Percentiles rank a stretch among this genome's conserved stretches.
Conservation (phyloP, 2,329 filamentous ascomycete genomes). For the Diaporthe batatas region DNA sequence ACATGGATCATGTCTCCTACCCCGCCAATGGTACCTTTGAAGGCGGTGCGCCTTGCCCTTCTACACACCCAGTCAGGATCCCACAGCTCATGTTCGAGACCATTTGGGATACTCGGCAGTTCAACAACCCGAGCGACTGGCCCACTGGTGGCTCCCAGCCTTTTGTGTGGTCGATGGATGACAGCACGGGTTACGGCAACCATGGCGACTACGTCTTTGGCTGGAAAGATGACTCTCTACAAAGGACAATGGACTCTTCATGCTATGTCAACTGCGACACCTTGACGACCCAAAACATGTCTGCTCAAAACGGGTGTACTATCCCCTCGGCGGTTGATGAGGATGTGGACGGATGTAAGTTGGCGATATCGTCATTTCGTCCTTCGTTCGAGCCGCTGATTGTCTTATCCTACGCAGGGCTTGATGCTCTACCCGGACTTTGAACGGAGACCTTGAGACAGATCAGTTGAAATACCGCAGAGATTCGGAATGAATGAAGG, state of each 20-base stretch:
- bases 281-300: conserved; percentile 51
- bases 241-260: conserved; percentile 50
- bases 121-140: conserved; percentile 52
- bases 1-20: conserved; percentile 50
- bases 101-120: conserved; percentile 55
- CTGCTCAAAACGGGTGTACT: conserved; percentile 50
- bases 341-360: conserved; percentile 51
- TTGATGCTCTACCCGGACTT: not conserved
- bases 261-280: conserved; percentile 51
- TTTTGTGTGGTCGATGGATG: conserved; percentile 50
- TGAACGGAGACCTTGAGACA: not conserved
- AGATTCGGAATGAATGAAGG: not conserved
- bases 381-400: not conserved
- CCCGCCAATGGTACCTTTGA: conserved; percentile 42
- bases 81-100: conserved; percentile 59
- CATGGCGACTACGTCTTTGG: conserved; percentile 58
- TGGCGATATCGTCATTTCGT: too few species aligned
- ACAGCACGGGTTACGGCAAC: conserved; percentile 53
- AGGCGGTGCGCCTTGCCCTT: conserved; percentile 46
- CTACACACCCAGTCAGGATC: conserved; percentile 49
- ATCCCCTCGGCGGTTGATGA: conserved; percentile 49
- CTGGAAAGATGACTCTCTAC: conserved; percentile 57
- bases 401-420: not conserved
- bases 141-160: conserved; percentile 51
- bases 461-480: not conserved